Evolutionary conservation across 2,329 filamentous ascomycete species (phyloP).

Genomic region (Monosporascus sp.): DNA sequence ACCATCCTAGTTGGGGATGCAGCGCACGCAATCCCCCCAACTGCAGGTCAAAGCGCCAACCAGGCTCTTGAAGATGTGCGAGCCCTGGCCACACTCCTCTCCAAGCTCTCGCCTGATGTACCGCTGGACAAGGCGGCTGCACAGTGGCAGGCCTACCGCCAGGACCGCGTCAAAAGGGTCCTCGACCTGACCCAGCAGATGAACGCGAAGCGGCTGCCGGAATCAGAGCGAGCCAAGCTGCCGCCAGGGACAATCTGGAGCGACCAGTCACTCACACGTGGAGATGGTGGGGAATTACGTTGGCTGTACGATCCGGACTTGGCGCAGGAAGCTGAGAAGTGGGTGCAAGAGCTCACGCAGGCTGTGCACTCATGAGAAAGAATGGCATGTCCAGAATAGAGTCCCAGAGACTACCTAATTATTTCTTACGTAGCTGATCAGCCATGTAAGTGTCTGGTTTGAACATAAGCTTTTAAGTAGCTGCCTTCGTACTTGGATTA

Average conservation of each 20-base stretch:
- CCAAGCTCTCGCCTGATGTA: conserved; percentile 14
- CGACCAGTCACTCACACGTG: conserved; percentile 8
- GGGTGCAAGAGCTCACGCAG: conserved; percentile 7
- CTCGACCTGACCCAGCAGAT: conserved; percentile 44
- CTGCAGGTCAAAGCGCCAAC: conserved; percentile 41
- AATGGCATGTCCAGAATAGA: no score
- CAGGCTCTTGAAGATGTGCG: conserved; percentile 48
- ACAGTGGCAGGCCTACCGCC: conserved; percentile 44
- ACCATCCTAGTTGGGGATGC: conserved; percentile 44
- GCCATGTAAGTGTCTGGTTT: no score
- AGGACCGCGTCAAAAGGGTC: conserved; percentile 42
- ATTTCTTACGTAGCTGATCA: no score
- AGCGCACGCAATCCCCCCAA: conserved; percentile 44
- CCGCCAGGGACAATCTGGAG: conserved; percentile 9
- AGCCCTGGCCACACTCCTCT: conserved; percentile 36
- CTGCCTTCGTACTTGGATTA: no score
- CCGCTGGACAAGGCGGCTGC: conserved; percentile 25
- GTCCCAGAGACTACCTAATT: no score
- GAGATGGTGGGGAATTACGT: conserved; percentile 11
- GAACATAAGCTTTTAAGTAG: no score
- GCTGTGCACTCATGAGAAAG: background rate
- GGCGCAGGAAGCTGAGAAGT: conserved; percentile 9
- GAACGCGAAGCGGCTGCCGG: conserved; percentile 41
- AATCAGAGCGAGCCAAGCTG: conserved; percentile 9
- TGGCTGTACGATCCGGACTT: conserved; percentile 13